phyloP scores from a whole-genome alignment of 495 filamentous ascomycete genomes.

The Aspergillus saccharolyticus region DNA sequence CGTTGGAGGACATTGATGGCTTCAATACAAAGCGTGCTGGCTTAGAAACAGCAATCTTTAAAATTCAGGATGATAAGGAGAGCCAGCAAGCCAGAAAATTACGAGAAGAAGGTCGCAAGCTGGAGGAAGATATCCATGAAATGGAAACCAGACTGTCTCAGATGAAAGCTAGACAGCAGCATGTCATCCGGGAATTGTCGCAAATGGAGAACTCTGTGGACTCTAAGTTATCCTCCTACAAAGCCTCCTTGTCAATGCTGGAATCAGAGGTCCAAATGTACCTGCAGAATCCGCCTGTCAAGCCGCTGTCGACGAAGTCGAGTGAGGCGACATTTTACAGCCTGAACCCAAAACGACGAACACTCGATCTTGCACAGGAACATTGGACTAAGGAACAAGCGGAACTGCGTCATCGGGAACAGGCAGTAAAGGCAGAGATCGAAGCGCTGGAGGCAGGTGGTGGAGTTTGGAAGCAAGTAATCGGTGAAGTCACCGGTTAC shows the following conservation, averaged over 20 bases:
- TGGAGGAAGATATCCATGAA: constrained; percentile 59
- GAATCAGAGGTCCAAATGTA: constrained; percentile 46
- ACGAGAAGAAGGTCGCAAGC: constrained; percentile 44
- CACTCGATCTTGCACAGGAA: constrained; percentile 69
- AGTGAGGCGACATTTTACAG: constrained; percentile 39
- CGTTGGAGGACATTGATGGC: constrained; percentile 54
- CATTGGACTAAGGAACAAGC: constrained; percentile 67
- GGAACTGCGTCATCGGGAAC: constrained; percentile 51
- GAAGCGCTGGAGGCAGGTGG: constrained; percentile 79
- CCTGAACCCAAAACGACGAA: constrained; percentile 63
- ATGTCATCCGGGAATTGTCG: constrained; percentile 55
- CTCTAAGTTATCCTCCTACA: constrained; percentile 56
- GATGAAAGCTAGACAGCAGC: constrained; percentile 59
- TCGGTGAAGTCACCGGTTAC: constrained; percentile 60
- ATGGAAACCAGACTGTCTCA: constrained; percentile 61
- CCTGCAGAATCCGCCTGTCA: constrained; percentile 38
- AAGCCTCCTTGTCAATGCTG: constrained; percentile 48
- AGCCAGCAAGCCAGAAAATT: constrained; percentile 35
- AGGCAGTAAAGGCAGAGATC: constrained; percentile 62
- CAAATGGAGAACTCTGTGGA: constrained; percentile 60
- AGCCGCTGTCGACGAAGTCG: constrained; percentile 33
- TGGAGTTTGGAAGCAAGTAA: constrained; percentile 68
- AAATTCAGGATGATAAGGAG: constrained; percentile 36
- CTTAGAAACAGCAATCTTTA: constrained; percentile 42
- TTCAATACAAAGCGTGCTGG: constrained; percentile 50